Conservation (phyloP, 1,139 yeast genomes). For the Taiozyma sp. region DNA sequence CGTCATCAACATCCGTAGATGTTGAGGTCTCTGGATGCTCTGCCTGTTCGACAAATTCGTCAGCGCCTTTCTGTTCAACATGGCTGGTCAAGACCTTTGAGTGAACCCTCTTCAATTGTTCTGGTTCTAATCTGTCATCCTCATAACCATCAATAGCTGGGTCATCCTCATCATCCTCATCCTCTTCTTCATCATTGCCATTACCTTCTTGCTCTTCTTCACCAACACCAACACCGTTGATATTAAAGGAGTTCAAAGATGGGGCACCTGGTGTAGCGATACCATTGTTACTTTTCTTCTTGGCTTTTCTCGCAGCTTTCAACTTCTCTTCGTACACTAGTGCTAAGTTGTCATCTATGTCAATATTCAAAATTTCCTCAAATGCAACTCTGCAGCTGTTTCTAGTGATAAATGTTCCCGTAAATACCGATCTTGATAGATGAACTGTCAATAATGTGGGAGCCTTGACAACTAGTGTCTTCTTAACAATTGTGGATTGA, state of each 20-base stretch:
- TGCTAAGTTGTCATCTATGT: slow-evolving; percentile 43
- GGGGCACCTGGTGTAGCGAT: slow-evolving; percentile 5
- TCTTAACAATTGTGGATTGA: slow-evolving; percentile 62
- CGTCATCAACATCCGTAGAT: slow-evolving; percentile 23
- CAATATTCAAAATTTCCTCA: slow-evolving; percentile 49
- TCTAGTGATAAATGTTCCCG: slow-evolving; percentile 65
- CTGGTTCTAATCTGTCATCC: slow-evolving; percentile 21
- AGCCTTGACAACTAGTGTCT: slow-evolving; percentile 53
- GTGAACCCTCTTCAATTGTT: slow-evolving; percentile 19
- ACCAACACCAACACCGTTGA: slow-evolving; percentile 11
- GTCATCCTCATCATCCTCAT: slow-evolving; percentile 6
- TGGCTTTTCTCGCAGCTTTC: slow-evolving; percentile 13
- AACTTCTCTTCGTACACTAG: slow-evolving; percentile 36
- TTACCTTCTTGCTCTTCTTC: slow-evolving; percentile 15
- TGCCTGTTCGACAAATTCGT: slow-evolving; percentile 12
- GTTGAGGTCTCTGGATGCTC: slow-evolving; percentile 25
- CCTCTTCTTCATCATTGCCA: slow-evolving; percentile 2
- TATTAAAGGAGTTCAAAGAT: slow-evolving; percentile 18
- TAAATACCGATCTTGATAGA: slow-evolving; percentile 73
- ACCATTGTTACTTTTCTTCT: slow-evolving; percentile 3
- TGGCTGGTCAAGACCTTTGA: slow-evolving; percentile 23
- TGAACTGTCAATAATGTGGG: slow-evolving; percentile 75
- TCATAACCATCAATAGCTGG: slow-evolving; percentile 18
- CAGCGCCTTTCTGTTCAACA: slow-evolving; percentile 24
- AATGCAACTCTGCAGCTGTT: slow-evolving; percentile 72